Evolutionary conservation across 495 filamentous ascomycete species (phyloP).

Genomic region (Tuber borchii): DNA sequence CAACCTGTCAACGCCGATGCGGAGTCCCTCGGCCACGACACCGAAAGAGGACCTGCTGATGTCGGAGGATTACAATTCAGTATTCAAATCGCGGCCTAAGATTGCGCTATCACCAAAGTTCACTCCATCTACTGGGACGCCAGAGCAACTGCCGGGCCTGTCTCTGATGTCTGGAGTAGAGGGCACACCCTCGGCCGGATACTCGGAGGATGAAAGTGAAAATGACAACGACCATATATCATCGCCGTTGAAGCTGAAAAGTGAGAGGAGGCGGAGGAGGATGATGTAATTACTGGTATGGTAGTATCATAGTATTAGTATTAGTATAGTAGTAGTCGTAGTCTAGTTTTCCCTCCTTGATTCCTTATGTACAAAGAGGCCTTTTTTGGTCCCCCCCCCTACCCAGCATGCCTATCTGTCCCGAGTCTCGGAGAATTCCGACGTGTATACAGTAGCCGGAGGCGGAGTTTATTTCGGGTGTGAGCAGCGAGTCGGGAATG

Average conservation of each 20-base stretch:
- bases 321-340: neutral
- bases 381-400: neutral
- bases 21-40: slow-evolving; percentile 15
- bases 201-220: slow-evolving; percentile 19
- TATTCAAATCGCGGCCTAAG: slow-evolving; percentile 41
- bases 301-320: slow-evolving; percentile 2
- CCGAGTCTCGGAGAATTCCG: slow-evolving; percentile 22
- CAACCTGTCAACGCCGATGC: slow-evolving; percentile 17
- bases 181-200: slow-evolving; percentile 13
- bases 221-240: slow-evolving; percentile 11
- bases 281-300: slow-evolving; percentile 18
- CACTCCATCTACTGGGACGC: slow-evolving; percentile 21
- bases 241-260: slow-evolving; percentile 16
- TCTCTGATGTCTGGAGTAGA: slow-evolving; percentile 28
- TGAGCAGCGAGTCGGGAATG: slow-evolving; percentile 58
- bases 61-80: slow-evolving; percentile 39
- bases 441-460: slow-evolving; percentile 34
- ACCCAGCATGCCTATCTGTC: neutral
- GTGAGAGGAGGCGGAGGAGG: slow-evolving; percentile 3
- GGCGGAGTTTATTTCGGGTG: slow-evolving; percentile 50
- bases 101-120: slow-evolving; percentile 40
- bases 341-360: neutral
- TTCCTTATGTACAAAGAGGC: neutral
- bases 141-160: slow-evolving; percentile 11
- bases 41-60: slow-evolving; percentile 40